Evolutionary conservation across 208 protist species (phyloP), one percentile per base, ranked within the genome.

Genomic region (Leishmania gerbilli): DNA sequence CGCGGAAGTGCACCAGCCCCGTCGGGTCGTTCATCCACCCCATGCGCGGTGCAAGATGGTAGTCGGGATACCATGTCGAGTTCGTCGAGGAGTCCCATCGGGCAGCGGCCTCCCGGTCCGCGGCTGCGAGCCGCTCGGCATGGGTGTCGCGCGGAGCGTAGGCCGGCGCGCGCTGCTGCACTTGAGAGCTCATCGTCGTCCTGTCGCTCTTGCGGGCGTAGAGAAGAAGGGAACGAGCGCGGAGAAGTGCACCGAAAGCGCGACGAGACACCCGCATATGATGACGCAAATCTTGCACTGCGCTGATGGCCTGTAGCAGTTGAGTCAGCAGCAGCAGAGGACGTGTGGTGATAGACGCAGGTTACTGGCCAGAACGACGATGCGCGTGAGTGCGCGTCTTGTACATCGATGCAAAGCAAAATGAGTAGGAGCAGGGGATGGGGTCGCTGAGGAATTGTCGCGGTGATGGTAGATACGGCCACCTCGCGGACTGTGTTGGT

Each of bases 21-120:
- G 80, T 77, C 0, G 89, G 89, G 64, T 89, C 86, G 75, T 78
- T 88, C 79, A 92, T 88, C 89, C 89, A 92, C 8, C 88, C 88
- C n/a, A 80, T 79, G 55, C 67, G 79, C 15, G 89, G 80, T 0
- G 83, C 84, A 45, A 92, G 40, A 69, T 92, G 89, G 68, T 88
- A 92, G 9, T 80, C 65, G 0, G 89, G 89, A 67, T 92, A 92
- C 89, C 89, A 92, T 34, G 27, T 49, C 8, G 17, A 45, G 67
- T 89, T 75, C 6, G 62, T 68, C 42, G 65, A 64, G 21, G 79
- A 60, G 9, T 56, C 21, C 81, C 81, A 87, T 3, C 74, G 79
- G 15, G 77, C 71, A 31, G 53, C 56, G 19, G 80, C 83, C 3
- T 42, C 68, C 6, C 31, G 37, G 69, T 78, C 81, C 5, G 86